These are phyloP conservation scores for Elymus sibiricus DNA, from an alignment of 176 grass and related monocot species.

Conservation along the genomic window DNA sequence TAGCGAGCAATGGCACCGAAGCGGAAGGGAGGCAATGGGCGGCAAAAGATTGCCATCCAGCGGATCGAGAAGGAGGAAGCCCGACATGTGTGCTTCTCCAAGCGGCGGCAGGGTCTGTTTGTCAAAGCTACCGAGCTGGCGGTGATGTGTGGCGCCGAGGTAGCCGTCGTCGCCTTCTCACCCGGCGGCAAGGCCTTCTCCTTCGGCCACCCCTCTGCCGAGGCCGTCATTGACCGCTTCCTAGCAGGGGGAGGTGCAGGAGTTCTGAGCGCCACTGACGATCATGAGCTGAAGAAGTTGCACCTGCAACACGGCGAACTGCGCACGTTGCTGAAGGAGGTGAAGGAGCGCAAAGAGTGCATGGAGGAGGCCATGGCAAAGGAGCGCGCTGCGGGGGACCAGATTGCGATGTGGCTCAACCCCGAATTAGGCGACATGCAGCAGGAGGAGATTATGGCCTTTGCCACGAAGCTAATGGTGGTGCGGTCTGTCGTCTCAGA, in stretches of 20 bases:
- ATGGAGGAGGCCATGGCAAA: neutral
- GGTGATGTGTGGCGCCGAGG: conserved; percentile 40
- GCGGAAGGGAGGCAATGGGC: conserved; percentile 15
- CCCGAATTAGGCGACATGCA: neutral
- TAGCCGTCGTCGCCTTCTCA: conserved; percentile 35
- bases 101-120: conserved; percentile 12
- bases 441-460: neutral
- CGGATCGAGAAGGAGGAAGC: conserved; percentile 24
- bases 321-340: neutral
- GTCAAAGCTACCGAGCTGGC: conserved; percentile 45
- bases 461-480: neutral
- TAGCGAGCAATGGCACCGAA: neutral
- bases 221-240: too few species aligned
- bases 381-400: neutral
- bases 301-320: conserved; percentile 29
- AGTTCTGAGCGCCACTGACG: neutral
- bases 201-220: too few species aligned
- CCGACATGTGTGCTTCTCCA: too few species aligned
- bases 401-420: neutral
- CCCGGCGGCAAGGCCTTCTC: too few species aligned
- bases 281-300: neutral
- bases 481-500: neutral
- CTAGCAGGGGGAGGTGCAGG: neutral
- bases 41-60: conserved; percentile 30
- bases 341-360: conserved; percentile 16